Evolutionary conservation across 2,329 filamentous ascomycete species (phyloP), one percentile per base, ranked within the genome.

Genomic region (Paecilomyces niveus): DNA sequence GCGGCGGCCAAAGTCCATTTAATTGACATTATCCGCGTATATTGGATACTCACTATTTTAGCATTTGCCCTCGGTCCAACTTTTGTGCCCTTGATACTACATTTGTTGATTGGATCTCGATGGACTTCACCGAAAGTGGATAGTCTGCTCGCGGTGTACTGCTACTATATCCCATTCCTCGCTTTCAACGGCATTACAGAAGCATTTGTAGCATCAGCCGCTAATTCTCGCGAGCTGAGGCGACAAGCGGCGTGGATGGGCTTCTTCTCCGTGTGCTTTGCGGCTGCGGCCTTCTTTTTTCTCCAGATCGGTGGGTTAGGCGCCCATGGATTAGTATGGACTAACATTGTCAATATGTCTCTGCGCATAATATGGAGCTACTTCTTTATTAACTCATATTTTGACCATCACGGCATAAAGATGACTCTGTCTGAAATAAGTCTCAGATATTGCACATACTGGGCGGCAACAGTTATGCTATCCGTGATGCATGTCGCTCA

Each of bases 161-260:
- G 90, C 76, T 92, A 91, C 73, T 97, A 96, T 76, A 90, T 99
- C 59, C 94, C 94, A 0, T 85, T 97, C 26, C 82, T 97, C 3
- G 94, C 93, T 2, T 78, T 96, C 66, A 99, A 99, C 69, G 94
- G 94, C 55, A 85, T 97, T 22, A 85, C 89, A 1, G 94, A 99
- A 75, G 90, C 92, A 0, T 97, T 99, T 67, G 92, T 97, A 15
- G 88, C 92, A 0, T 91, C 90, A 1, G 90, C 95, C 0, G 92
- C 93, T 0, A 87, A 84, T 0, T 83, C 90, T 62, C 74, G 81
- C 3, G 83, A 97, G 64, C 83, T 99, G 2, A 85, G 90, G 62
- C 74, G 71, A 3, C 94, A 99, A 72, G 90, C 89, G 0, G 71
- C 85, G 3, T 94, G 87, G 86, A 97, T 99, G 93, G 83, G 84